A percentile compares a stretch with the other conserved stretches of the same genome.
Conservation (phyloP, 805 yeast species). For the Candida verbasci region DNA sequence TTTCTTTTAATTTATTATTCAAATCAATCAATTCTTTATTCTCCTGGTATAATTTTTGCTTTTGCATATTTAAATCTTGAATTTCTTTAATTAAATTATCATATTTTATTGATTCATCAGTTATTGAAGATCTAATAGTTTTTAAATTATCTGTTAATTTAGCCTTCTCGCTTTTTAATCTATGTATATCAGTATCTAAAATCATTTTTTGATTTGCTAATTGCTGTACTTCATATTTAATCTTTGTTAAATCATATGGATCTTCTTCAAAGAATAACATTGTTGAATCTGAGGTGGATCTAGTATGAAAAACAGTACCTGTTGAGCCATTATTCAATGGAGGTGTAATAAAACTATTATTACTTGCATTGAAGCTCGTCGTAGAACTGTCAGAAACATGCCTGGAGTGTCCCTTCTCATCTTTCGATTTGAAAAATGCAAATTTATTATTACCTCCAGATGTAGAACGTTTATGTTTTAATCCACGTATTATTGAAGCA, state of each 20-base stretch:
- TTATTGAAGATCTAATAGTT: slow-evolving; percentile 37
- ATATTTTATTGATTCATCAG: slow-evolving; percentile 38
- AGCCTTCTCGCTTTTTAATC: slow-evolving; percentile 23
- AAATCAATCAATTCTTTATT: slow-evolving; percentile 15
- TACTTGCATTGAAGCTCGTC: slow-evolving; percentile 7
- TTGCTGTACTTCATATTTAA: slow-evolving; percentile 36
- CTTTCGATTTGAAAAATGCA: slow-evolving; percentile 27
- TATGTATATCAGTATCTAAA: slow-evolving; percentile 21
- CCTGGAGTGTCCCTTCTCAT: slow-evolving; percentile 28
- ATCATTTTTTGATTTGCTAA: slow-evolving; percentile 23
- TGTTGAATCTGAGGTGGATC: slow-evolving; percentile 44
- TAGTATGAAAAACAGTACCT: slow-evolving; percentile 20
- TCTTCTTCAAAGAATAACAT: slow-evolving; percentile 11
- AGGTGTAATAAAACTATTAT: slow-evolving; percentile 8
- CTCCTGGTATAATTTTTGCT: slow-evolving; percentile 35
- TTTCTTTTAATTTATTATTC: not conserved
- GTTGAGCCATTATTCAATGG: not conserved
- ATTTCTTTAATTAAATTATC: slow-evolving; percentile 47
- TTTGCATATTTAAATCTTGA: slow-evolving; percentile 44
- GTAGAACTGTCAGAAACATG: slow-evolving; percentile 38
- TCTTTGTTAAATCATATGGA: slow-evolving; percentile 10
- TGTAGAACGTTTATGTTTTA: slow-evolving; percentile 38
- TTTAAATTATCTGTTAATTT: slow-evolving; percentile 22
- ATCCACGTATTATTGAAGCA: slow-evolving; percentile 12
- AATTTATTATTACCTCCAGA: slow-evolving; percentile 36